Base-by-base conservation (phyloP, 225 moss, liverwort and hornwort species). In the Pleurozium schreberi region DNA sequence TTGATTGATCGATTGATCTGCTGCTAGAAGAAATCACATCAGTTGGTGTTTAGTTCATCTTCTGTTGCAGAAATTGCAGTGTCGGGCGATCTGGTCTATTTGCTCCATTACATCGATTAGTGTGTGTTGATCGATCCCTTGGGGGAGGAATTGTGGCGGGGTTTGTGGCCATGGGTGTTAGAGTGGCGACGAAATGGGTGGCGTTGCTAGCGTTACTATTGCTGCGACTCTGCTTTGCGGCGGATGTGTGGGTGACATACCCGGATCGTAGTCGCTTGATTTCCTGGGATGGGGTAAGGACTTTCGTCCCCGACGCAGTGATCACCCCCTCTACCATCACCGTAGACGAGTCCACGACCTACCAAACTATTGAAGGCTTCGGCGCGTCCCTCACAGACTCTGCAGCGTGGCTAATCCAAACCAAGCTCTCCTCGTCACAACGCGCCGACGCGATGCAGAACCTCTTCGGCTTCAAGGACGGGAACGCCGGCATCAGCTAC, bases 301-400 rank as follows among this genome's bases (percentile, higher is more conserved):
- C 85, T 19, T 93, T 93, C 57, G 42, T 49, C 3, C 62, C 47
- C 60, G 90, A 94, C 27, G 85, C 42, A 6, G 27, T 3, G 36
- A 74, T 91, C 67, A 91, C 89, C 4, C 62, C 86, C 21, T 83
- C 92, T 21, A 92, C 93, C 43, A 93, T 94, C 82, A 82, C 77
- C 11, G 89, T 94, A 7, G 88, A 94, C 76, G 94, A 92, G 63
- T 70, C 58, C 70, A 90, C 55, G 68, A 92, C 75, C 76, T 92
- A 91, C 80, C 93, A 93, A 73, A 91, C 92, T 47, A 92, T 93
- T 34, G 93, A 89, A 76, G 92, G 94, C 36, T 93, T 92, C 53
- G 94, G 94, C 23, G 94, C 93, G 20, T 50, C 92, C 3, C 91
- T 94, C 40, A 94, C 93, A 6, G 94, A 94, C 89, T 94, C 91